Evolutionary conservation across 805 yeast genomes (phyloP).

Genomic region (Ogataea degrootiae): DNA sequence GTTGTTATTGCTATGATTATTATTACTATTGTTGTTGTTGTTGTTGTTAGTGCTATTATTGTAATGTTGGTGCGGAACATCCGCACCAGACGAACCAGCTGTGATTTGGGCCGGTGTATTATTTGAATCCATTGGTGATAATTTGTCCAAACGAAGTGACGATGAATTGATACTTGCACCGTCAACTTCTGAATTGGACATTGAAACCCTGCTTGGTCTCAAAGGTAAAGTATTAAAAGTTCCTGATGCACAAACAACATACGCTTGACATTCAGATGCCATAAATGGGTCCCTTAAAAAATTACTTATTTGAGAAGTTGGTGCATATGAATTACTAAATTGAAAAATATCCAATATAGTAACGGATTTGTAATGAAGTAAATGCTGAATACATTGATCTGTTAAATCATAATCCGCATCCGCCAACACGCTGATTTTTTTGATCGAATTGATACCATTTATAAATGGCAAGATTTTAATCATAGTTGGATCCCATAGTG

Average conservation of each 20-base stretch:
- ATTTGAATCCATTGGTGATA: slow-evolving; percentile 2
- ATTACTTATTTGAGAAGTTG: slow-evolving; percentile 69
- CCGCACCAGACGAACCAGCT: too few species aligned
- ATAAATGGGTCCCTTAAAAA: slow-evolving; percentile 62
- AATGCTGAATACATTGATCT: slow-evolving; percentile 82
- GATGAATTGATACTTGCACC: slow-evolving; percentile 16
- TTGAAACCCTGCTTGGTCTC: slow-evolving; percentile 23
- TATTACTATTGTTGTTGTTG: background rate
- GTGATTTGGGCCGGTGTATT: too few species aligned
- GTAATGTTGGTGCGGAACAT: too few species aligned
- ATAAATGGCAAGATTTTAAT: slow-evolving; percentile 78
- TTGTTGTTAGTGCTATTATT: too few species aligned
- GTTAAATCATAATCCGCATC: slow-evolving; percentile 77
- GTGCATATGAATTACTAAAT: slow-evolving; percentile 82
- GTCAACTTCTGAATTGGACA: slow-evolving; percentile 21
- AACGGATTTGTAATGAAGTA: slow-evolving; percentile 85
- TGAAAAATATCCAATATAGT: slow-evolving; percentile 83
- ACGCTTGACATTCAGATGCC: slow-evolving; percentile 82
- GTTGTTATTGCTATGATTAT: background rate
- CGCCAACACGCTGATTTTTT: slow-evolving; percentile 70
- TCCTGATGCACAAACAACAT: slow-evolving; percentile 50
- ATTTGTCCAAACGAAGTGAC: slow-evolving; percentile 8
- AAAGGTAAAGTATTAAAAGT: slow-evolving; percentile 33
- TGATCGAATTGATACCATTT: slow-evolving; percentile 82
- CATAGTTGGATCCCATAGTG: slow-evolving; percentile 98